Conservation (phyloP, 2,329 filamentous ascomycete genomes). For the Colletotrichum endophyticum region DNA sequence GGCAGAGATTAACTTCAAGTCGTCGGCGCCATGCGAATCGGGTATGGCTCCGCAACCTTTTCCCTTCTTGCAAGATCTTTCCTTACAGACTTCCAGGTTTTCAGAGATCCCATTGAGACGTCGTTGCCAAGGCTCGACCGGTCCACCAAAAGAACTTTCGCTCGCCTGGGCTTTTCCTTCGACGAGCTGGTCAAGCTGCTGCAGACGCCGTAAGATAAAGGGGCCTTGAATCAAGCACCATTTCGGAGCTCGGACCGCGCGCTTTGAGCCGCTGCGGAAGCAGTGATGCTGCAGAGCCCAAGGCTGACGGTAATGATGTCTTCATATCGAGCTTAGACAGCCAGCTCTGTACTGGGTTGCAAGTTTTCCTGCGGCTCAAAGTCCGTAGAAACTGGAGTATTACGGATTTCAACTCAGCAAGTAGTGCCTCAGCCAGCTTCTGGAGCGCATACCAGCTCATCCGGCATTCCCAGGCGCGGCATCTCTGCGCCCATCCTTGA, state of each 20-base stretch:
- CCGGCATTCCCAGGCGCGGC: background rate
- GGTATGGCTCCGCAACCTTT: background rate
- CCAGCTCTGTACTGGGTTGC: background rate
- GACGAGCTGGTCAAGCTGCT: background rate
- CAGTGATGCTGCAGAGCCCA: background rate
- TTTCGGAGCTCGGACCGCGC: background rate
- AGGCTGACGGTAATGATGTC: background rate
- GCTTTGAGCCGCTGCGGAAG: background rate
- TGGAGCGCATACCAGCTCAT: background rate
- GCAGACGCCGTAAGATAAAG: background rate
- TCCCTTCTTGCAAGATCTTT: background rate
- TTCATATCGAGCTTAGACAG: background rate
- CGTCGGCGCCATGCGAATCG: background rate
- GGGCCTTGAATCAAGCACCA: background rate
- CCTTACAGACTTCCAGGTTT: background rate
- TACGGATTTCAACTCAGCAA: background rate
- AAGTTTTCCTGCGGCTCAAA: background rate
- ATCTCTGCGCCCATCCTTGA: background rate
- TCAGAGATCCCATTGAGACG: background rate
- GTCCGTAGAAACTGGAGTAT: background rate
- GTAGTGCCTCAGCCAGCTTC: background rate
- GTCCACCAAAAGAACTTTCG: background rate
- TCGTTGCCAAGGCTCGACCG: background rate
- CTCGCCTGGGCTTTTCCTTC: background rate
- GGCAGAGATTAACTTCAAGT: background rate